Conservation (phyloP, 1,139 yeast species). For the Schwanniomyces etchellsii region DNA sequence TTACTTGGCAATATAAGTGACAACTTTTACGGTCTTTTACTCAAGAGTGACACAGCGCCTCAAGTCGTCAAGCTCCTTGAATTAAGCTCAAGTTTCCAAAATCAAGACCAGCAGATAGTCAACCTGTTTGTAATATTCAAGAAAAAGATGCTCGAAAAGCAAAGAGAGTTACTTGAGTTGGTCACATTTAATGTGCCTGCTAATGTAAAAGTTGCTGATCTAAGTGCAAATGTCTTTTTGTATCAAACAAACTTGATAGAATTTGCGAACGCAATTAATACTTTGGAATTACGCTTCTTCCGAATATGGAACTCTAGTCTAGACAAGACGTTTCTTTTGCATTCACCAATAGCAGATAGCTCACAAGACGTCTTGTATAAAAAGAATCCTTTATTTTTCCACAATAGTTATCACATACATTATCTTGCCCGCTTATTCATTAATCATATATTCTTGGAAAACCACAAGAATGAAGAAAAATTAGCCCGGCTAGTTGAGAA, state of each 20-base stretch:
- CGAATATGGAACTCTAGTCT: slow-evolving; percentile 69
- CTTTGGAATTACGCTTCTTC: slow-evolving; percentile 53
- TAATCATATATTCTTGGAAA: slow-evolving; percentile 62
- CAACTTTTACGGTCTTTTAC: slow-evolving; percentile 34
- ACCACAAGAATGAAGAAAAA: slow-evolving; percentile 20
- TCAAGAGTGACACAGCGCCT: slow-evolving; percentile 38
- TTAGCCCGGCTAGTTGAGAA: slow-evolving; percentile 68
- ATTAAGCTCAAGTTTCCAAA: slow-evolving; percentile 12
- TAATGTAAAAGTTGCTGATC: slow-evolving; percentile 26
- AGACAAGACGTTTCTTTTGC: slow-evolving; percentile 37
- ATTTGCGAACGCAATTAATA: slow-evolving; percentile 51
- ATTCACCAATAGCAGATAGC: slow-evolving; percentile 20
- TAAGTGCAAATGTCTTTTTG: slow-evolving; percentile 33
- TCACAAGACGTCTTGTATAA: slow-evolving; percentile 31
- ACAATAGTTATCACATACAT: slow-evolving; percentile 63
- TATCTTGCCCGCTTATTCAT: slow-evolving; percentile 67
- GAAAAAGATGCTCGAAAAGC: slow-evolving; percentile 27
- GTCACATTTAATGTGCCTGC: slow-evolving; percentile 14
- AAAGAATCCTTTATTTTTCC: slow-evolving; percentile 54
- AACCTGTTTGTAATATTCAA: slow-evolving; percentile 19
- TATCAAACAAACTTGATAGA: slow-evolving; percentile 39
- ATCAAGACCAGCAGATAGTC: slow-evolving; percentile 6
- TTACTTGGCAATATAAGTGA: slow-evolving; percentile 27
- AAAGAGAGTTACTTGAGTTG: slow-evolving; percentile 28
- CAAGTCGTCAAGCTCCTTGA: slow-evolving; percentile 31